Evolutionary conservation across 129 eudicot species (phyloP).

Genomic region (carrot (Daucus carota)): DNA sequence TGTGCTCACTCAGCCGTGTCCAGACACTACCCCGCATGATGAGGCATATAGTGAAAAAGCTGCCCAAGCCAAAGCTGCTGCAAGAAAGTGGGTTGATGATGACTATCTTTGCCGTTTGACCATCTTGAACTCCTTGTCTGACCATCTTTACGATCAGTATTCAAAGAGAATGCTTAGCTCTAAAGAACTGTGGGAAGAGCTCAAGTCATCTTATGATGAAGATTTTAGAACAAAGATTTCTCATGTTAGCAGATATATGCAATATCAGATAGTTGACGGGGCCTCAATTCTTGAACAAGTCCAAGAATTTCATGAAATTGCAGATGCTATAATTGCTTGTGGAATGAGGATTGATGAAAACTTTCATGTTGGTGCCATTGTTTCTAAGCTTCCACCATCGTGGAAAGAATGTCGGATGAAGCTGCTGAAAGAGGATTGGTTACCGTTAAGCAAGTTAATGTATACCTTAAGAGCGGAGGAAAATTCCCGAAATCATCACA

Average conservation of each 20-base stretch:
- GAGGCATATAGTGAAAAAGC: constrained; percentile 29
- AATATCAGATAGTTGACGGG: constrained; percentile 86
- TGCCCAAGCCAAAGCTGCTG: constrained; percentile 18
- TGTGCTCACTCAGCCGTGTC: constrained; percentile 59
- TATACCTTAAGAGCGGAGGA: constrained; percentile 49
- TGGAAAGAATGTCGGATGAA: constrained; percentile 55
- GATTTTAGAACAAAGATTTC: constrained; percentile 58
- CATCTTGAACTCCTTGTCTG: constrained; percentile 60
- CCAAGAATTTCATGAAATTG: constrained; percentile 58
- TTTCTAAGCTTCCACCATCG: constrained; percentile 88
- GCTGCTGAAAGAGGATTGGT: constrained; percentile 51
- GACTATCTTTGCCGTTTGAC: constrained; percentile 66
- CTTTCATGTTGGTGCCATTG: constrained; percentile 54
- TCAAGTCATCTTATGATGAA: constrained; percentile 38
- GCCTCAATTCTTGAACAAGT: constrained; percentile 60
- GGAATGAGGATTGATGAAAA: constrained; percentile 66
- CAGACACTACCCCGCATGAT: constrained; percentile 24
- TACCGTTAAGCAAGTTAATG: constrained; percentile 54
- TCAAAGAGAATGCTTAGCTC: constrained; percentile 39
- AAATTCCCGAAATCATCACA: constrained; percentile 36
- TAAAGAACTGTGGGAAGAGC: constrained; percentile 67
- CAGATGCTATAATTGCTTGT: constrained; percentile 35
- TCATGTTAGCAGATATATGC: constrained; percentile 51
- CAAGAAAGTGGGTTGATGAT: constrained; percentile 53
- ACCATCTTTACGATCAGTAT: constrained; percentile 50